phyloP scores from a whole-genome alignment of 306 rosid species.

The Casuarina cunninghamiana region DNA sequence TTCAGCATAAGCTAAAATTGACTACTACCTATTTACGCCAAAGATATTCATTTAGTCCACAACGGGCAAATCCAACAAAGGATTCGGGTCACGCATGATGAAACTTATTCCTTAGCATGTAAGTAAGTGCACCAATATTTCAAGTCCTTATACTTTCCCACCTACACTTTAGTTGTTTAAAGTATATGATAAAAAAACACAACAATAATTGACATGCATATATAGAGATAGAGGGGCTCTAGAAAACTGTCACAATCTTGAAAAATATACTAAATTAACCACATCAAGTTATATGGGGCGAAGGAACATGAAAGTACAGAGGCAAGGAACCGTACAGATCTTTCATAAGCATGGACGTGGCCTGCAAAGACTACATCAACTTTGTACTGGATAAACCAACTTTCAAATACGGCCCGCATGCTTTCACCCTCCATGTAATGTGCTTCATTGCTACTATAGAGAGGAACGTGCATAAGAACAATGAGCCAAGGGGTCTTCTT shows the following conservation, averaged over 20 bases:
- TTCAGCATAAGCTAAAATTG: not conserved
- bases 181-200: not conserved
- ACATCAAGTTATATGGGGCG: not conserved
- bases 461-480: conserved; percentile 86
- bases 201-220: not conserved
- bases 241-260: not conserved
- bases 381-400: conserved; percentile 75
- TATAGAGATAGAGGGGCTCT: not conserved
- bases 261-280: not conserved
- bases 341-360: conserved; percentile 98
- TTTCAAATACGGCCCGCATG: conserved; percentile 78
- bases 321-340: conserved; percentile 68
- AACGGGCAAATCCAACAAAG: no score
- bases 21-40: not conserved
- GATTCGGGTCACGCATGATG: no score
- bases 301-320: not conserved
- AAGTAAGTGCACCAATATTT: not conserved
- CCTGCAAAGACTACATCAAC: conserved; percentile 93
- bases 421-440: conserved; percentile 98
- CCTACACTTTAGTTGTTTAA: not conserved
- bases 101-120: not conserved
- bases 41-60: no score
- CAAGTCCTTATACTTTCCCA: not conserved
- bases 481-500: conserved; percentile 96
- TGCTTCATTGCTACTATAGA: conserved; percentile 77